Evolutionary conservation across 2,329 filamentous ascomycete genomes (phyloP), one percentile per base, ranked within the genome.

Genomic region (Delphinella strobiligena): DNA sequence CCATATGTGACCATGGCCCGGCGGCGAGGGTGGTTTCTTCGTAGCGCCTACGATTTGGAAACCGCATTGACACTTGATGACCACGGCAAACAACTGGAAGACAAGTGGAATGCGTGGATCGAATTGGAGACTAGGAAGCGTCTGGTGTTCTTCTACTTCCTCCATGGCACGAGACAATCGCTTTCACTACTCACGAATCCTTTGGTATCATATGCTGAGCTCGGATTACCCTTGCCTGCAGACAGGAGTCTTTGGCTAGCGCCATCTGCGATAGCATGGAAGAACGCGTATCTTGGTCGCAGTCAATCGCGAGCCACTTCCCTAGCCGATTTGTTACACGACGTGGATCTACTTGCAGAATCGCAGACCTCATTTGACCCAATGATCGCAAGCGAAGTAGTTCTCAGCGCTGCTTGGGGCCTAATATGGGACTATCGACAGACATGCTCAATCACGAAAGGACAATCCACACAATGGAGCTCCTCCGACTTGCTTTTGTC

Each of bases 401-500:
- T 78, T 37, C 62, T 83, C 1, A 71, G 82, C 48, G 76, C 71
- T 8, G 72, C 80, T 40, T 82, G 77, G 71, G 68, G 74, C 1
- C 61, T 81, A 48, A 71, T 83, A 11, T 71, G 75, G 54, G 78
- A 83, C 48, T 81, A 78, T 47, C 69, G 76, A 15, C 74, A 78
- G 49, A 68, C 78, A 34, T 68, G 68, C 45, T 64, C 68, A 4
- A 62, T 73, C 10, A 59, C 67, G 40, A 68, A 70, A 37, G 63
- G 66, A 3, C 70, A 72, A 36, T 63, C 66, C 15, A 61, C 52
- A 37, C 59, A 59, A 38, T 59, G 57, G 56, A 54, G 49, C 38
- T 56, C 55, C 30, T 51, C 52, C 22, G 58, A 54, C 29, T 42
- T 66, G 16, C 53, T 66, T 2, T 49, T 66, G 45, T 67, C 62